A percentile compares a stretch with the other conserved stretches of the same genome.
Evolutionary conservation across 768 basidiomycete species (phyloP).

Genomic region (Brasilioporus rufonigricans): DNA sequence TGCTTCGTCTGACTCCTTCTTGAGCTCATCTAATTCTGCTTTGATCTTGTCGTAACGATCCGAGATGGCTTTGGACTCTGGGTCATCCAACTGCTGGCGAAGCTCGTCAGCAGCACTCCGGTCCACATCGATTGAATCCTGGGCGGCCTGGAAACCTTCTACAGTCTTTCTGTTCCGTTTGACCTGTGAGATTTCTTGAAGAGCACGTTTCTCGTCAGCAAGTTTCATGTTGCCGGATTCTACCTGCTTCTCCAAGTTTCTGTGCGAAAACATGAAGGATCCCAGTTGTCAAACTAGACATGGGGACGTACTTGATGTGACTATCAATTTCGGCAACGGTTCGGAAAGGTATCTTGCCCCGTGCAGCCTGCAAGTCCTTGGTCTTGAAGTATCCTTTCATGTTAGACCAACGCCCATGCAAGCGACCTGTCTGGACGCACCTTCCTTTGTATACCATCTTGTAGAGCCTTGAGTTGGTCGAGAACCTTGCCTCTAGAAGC

Average conservation of each 20-base stretch:
- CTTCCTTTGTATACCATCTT: conserved; percentile 82
- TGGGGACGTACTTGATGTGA: conserved; percentile 67
- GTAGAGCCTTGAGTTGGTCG: conserved; percentile 75
- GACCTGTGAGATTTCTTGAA: conserved; percentile 79
- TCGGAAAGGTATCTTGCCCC: conserved; percentile 77
- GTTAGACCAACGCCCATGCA: neutral
- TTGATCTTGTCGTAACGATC: conserved; percentile 82
- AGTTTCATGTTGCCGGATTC: conserved; percentile 91
- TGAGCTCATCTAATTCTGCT: conserved; percentile 80
- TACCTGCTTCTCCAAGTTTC: conserved; percentile 83
- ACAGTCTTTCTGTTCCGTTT: conserved; percentile 73
- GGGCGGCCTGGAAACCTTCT: conserved; percentile 77
- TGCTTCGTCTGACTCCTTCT: conserved; percentile 82
- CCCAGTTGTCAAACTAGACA: neutral
- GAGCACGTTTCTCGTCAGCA: conserved; percentile 91
- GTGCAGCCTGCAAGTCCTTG: conserved; percentile 82
- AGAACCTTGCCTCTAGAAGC: conserved; percentile 61
- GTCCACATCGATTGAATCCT: conserved; percentile 80
- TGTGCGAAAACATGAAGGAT: conserved; percentile 30
- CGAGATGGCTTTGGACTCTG: conserved; percentile 76
- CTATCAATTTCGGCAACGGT: conserved; percentile 82
- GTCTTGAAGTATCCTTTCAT: conserved; percentile 44
- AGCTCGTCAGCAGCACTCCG: conserved; percentile 73
- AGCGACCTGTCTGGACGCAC: conserved; percentile 34
- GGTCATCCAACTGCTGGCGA: conserved; percentile 84